A percentile compares a stretch with the other conserved stretches of the same genome.
Conservation (phyloP, 805 yeast genomes). For the Metschnikowia anglica region DNA sequence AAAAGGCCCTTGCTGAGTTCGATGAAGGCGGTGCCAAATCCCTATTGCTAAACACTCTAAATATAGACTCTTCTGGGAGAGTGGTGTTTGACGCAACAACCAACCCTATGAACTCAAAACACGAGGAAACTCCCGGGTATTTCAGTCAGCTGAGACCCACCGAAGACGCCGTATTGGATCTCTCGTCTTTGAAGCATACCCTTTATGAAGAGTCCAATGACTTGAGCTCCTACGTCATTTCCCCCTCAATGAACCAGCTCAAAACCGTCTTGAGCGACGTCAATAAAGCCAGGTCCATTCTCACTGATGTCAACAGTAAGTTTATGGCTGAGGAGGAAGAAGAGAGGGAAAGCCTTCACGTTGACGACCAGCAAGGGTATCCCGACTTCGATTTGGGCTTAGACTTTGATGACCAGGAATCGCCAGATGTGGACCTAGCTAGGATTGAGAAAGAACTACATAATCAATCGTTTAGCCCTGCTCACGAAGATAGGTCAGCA, state of each 20-base stretch:
- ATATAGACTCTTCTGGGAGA: conserved; percentile 51
- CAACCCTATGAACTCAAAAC: conserved; percentile 23
- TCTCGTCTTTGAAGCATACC: conserved; percentile 19
- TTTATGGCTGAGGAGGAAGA: conserved; percentile 21
- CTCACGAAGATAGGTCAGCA: conserved; percentile 1
- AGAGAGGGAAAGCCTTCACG: conserved; percentile 1
- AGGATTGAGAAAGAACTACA: conserved; percentile 9
- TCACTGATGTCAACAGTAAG: conserved; percentile 41
- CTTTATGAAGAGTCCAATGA: conserved; percentile 23
- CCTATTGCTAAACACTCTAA: conserved; percentile 59
- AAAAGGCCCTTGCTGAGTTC: conserved; percentile 71
- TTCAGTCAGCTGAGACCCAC: too few species aligned
- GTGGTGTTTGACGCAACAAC: conserved; percentile 66
- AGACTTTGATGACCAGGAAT: conserved; percentile 12
- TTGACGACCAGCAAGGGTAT: conserved; percentile 8
- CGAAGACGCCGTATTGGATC: conserved; percentile 1
- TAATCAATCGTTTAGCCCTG: not conserved
- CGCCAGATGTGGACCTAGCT: conserved; percentile 8
- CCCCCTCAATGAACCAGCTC: conserved; percentile 70
- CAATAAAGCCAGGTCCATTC: conserved; percentile 47
- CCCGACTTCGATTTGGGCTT: conserved; percentile 28
- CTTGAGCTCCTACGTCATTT: conserved; percentile 43
- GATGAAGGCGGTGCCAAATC: conserved; percentile 84
- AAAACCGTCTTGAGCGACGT: conserved; percentile 57
- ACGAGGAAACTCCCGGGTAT: conserved; percentile 12